Base-by-base conservation (phyloP, 495 filamentous ascomycete species). In the Penicillium malachiteum region DNA sequence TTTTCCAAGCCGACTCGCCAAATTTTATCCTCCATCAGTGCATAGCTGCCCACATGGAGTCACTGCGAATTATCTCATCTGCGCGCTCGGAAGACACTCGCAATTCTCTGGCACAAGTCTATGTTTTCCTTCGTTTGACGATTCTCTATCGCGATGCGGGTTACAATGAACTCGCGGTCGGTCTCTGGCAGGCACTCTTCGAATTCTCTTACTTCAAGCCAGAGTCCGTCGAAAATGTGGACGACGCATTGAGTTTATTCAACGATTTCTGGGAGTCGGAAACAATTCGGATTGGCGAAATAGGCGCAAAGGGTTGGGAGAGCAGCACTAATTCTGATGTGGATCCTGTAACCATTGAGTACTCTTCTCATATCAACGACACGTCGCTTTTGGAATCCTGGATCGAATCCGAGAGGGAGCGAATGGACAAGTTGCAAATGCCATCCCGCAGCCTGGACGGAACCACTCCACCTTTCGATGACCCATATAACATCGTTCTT, bases 241-340 rank as follows among this genome's bases (percentile, higher is more conserved):
- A 58, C 3, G 33, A 56, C 30, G 49, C 65, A 11, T 57, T 82
- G 0, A 60, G 75, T n/a, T 66, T 65, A n/a, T 87, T 95, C 49
- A 65, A 77, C 30, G 75, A 81, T 8, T 96, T 92, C 59, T 98
- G 94, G 94, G 90, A 96, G 48, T 89, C 84, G 38, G 94, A 97
- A 64, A 78, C 85, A 7, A 73, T 87, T 3, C 84, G 92, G 7
- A 81, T 96, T 50, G 94, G 94, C 5, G 94, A 97, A 68, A 62
- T 68, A 6, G 76, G 73, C 5, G 86, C 89, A 33, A 72, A 78
- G 31, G 92, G 90, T 13, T 96, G 93, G 92, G 67, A 64, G 17
- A 64, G 71, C 18, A 56, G 45, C 10, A 52, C 37, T 7, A 17
- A 1, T 16, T 16, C 32, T n/a, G 32, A 14, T 17, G n/a, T 30